These are phyloP conservation scores for Boletellus ananas DNA, from an alignment of 768 basidiomycete species.

Conservation along the genomic window DNA sequence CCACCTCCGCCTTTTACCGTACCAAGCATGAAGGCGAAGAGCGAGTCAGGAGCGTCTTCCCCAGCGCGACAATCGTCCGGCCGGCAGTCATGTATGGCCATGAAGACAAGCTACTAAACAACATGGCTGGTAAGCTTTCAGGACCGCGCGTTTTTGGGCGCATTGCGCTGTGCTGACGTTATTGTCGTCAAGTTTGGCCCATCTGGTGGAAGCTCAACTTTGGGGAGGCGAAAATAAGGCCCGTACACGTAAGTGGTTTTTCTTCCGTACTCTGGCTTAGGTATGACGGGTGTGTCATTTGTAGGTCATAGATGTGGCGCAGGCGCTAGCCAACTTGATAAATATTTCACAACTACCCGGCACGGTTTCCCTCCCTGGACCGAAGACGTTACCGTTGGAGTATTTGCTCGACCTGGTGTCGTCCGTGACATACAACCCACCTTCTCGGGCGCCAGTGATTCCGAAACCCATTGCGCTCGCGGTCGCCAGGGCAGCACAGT, in stretches of 20 bases:
- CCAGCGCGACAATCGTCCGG: conserved; percentile 81
- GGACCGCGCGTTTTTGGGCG: conserved; percentile 1
- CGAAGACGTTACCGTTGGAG: conserved; percentile 78
- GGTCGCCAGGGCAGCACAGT: conserved; percentile 59
- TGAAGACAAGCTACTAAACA: conserved; percentile 92
- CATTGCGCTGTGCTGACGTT: conserved; percentile 11
- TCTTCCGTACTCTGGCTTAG: conserved; percentile 10
- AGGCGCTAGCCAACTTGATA: conserved; percentile 80
- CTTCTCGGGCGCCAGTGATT: conserved; percentile 67
- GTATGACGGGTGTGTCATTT: conserved; percentile 13
- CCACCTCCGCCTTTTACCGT: conserved; percentile 79
- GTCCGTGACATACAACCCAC: conserved; percentile 73
- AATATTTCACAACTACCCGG: conserved; percentile 55
- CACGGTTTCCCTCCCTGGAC: conserved; percentile 83
- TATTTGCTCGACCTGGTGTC: conserved; percentile 76
- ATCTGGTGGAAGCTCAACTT: conserved; percentile 94
- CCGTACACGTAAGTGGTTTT: conserved; percentile 72
- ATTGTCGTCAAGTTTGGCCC: conserved; percentile 57
- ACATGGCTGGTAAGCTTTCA: conserved; percentile 73
- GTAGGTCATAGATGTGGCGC: conserved; percentile 91
- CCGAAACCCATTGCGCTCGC: conserved; percentile 69
- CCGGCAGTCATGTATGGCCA: conserved; percentile 88
- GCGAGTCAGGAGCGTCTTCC: conserved; percentile 78
- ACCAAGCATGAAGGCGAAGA: conserved; percentile 90
- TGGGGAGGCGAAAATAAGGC: conserved; percentile 81